These are phyloP conservation scores for Rickenella mellea DNA, from an alignment of 768 basidiomycete genomes.

Conservation along the genomic window DNA sequence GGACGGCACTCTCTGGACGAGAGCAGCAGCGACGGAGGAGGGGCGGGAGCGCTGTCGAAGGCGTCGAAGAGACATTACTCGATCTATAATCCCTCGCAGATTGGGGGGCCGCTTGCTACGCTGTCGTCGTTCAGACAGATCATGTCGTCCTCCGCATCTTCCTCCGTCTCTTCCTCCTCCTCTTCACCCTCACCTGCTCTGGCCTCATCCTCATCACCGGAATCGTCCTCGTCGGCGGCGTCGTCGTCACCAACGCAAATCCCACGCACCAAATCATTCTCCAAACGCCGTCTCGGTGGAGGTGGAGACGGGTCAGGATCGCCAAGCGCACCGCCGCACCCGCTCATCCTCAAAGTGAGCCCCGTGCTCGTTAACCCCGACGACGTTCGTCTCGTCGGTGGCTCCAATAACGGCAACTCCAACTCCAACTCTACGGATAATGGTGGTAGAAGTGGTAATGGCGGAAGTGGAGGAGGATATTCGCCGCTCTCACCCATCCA, in stretches of 20 bases:
- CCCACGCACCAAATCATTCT: slow-evolving; percentile 12
- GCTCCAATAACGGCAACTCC: too few species aligned
- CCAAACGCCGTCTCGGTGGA: too few species aligned
- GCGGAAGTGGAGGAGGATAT: too few species aligned
- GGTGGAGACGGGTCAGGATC: too few species aligned
- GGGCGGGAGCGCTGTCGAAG: too few species aligned
- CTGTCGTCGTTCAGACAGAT: too few species aligned
- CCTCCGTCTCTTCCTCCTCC: background rate
- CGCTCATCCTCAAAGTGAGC: slow-evolving; percentile 23
- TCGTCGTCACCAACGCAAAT: slow-evolving; percentile 13
- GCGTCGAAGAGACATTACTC: slow-evolving; percentile 23
- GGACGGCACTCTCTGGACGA: too few species aligned
- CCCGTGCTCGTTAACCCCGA: slow-evolving; percentile 15
- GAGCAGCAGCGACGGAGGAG: too few species aligned
- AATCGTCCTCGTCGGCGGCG: slow-evolving; percentile 9
- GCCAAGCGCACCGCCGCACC: slow-evolving; percentile 14
- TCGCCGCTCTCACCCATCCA: too few species aligned
- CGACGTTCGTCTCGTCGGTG: slow-evolving; percentile 19
- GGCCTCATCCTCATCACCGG: slow-evolving; percentile 7
- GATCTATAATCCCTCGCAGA: slow-evolving; percentile 17
- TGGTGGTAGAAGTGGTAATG: too few species aligned
- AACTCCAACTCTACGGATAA: too few species aligned
- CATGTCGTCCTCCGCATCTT: background rate
- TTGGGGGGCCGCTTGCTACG: too few species aligned
- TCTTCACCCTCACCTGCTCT: slow-evolving; percentile 3